A percentile compares a stretch with the other conserved stretches of the same genome.
phyloP scores from a whole-genome alignment of 1,284 basidiomycete species.

The Trametes versicolor region DNA sequence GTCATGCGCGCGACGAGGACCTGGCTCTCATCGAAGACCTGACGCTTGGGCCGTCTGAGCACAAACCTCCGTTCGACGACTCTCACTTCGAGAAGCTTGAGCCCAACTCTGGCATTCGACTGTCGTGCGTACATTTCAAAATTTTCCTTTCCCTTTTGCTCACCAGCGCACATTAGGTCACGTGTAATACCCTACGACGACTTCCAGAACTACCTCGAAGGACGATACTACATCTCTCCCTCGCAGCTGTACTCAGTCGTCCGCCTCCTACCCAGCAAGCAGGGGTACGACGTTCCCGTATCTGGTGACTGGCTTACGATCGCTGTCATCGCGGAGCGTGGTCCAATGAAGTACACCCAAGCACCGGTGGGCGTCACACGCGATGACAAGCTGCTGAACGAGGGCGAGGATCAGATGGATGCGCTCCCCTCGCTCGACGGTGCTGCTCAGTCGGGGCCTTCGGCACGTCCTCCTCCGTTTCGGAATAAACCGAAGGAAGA shows the following conservation, averaged over 20 bases:
- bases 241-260: conserved; percentile 89
- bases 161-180: conserved; percentile 56
- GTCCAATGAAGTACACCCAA: conserved; percentile 73
- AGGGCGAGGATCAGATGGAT: conserved; percentile 44
- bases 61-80: conserved; percentile 71
- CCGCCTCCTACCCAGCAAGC: conserved; percentile 79
- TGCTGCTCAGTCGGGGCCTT: conserved; percentile 32
- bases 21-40: conserved; percentile 82
- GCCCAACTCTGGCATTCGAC: conserved; percentile 87
- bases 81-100: conserved; percentile 81
- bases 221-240: conserved; percentile 88
- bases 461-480: conserved; percentile 36
- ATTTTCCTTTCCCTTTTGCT: conserved; percentile 17
- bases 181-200: conserved; percentile 80
- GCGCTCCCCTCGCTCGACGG: conserved; percentile 35
- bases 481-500: conserved; percentile 50
- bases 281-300: conserved; percentile 91
- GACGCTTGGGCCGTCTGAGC: conserved; percentile 77
- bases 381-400: conserved; percentile 53
- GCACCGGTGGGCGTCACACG: conserved; percentile 67
- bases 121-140: conserved; percentile 66
- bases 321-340: conserved; percentile 88
- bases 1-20: conserved; percentile 64
- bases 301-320: conserved; percentile 93
- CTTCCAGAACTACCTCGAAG: conserved; percentile 85